Evolutionary conservation across 169 alveolate genomes (phyloP).

Genomic region (Cryptosporidium parvum): DNA sequence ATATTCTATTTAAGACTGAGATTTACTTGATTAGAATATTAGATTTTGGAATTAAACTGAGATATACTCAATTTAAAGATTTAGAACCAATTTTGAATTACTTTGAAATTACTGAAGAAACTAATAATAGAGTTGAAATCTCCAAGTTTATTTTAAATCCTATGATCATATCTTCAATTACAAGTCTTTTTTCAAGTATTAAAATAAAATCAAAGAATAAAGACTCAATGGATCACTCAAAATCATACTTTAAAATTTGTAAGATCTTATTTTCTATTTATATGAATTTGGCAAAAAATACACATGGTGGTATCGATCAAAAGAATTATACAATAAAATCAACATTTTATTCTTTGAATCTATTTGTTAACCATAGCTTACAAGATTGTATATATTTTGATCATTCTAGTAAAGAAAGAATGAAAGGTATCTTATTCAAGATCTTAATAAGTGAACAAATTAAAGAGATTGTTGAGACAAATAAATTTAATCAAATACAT

Average conservation of each 20-base stretch:
- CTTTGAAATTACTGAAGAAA: slow-evolving; percentile 11
- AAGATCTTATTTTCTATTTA: slow-evolving; percentile 10
- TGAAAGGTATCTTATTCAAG: slow-evolving; percentile 22
- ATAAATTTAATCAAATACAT: not conserved
- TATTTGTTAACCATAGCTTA: slow-evolving; percentile 27
- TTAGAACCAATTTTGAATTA: slow-evolving; percentile 6
- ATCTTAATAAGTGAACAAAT: slow-evolving; percentile 13
- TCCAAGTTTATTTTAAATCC: slow-evolving; percentile 13
- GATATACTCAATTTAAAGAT: slow-evolving; percentile 14
- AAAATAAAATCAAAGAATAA: not conserved
- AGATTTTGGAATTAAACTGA: slow-evolving; percentile 17
- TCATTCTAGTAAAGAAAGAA: slow-evolving; percentile 3
- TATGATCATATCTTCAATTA: slow-evolving; percentile 24
- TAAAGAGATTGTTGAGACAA: not conserved
- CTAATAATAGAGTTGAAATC: not conserved
- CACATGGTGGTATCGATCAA: not conserved
- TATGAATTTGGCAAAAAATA: not conserved
- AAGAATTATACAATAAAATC: slow-evolving; percentile 10
- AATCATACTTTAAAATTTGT: slow-evolving; percentile 11
- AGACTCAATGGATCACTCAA: not conserved
- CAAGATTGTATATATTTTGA: slow-evolving; percentile 20
- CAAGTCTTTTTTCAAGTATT: slow-evolving; percentile 32
- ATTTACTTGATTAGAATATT: slow-evolving; percentile 13
- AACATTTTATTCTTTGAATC: slow-evolving; percentile 21
- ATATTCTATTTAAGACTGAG: slow-evolving; percentile 5